Base-by-base conservation (phyloP, 306 rosid species). In the Alnus rubra region DNA sequence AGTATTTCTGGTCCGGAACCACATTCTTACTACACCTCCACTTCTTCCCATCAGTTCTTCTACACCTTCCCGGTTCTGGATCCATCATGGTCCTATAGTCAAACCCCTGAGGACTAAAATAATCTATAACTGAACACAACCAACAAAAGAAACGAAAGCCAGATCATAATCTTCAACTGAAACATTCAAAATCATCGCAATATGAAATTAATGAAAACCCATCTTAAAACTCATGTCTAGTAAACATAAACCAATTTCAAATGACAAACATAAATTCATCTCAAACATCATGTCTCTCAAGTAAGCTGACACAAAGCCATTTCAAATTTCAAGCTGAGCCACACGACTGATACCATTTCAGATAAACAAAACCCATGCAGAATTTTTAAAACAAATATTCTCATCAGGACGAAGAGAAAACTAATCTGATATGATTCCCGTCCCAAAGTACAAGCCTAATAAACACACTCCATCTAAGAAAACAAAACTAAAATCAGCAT, bases 11-110 rank as follows among this genome's bases (percentile, higher is more conserved):
- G 55, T 74, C 76, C 44, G 88, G 90, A 23, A 94, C 50, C 23
- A 81, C 77, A 9, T 72, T 72, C 78, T 51, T 88, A 33, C 88
- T 19, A 71, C 98, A 94, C 82, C 98, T 88, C 97, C 98, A 92
- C 87, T 87, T 92, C 92, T 92, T 94, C 69, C 98, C 98, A 82
- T 94, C 97, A 13, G 98, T 94, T 87, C 97, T 92, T 85, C 97
- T 88, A 71, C 98, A 94, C 85, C 97, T 86, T 71, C 86, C 82
- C 5, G 89, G 91, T 58, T 89, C 98, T 74, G 84, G 76, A 86
- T 90, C 94, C 84, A 83, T 53, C 88, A 80, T 79, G 60, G 16
- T 74, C 48, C 80, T 76, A 45, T 67, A 76, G 77, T 84, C 87
- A 76, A 79, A 86, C 53, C 88, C 88, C 52, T 52, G 68, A 19